Conservation (phyloP, 345 rosid species). For the Gossypium ekmanianum region DNA sequence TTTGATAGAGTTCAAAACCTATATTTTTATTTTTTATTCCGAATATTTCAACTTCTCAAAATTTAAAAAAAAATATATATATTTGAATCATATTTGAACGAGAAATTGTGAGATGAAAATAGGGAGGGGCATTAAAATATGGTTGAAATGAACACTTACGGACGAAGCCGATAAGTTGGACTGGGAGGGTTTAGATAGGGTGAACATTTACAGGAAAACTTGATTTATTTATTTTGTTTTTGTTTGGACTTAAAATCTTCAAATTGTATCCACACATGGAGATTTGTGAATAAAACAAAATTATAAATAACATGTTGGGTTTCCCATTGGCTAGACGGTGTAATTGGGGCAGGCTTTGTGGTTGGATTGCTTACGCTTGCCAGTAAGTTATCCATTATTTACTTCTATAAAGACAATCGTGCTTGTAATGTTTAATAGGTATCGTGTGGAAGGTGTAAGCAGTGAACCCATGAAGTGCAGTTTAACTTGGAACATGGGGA, state of each 20-base stretch:
- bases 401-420: too few species aligned
- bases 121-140: background rate
- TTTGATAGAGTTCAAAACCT: too few species aligned
- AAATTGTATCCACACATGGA: background rate
- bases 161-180: background rate
- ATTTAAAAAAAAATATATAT: background rate
- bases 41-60: background rate
- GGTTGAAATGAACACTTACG: background rate
- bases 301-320: background rate
- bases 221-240: background rate
- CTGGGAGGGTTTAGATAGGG: background rate
- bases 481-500: too few species aligned
- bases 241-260: background rate
- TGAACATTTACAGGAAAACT: background rate
- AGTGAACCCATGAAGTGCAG: too few species aligned
- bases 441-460: too few species aligned
- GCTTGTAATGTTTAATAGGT: too few species aligned
- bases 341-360: background rate
- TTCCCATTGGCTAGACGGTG: background rate
- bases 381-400: background rate
- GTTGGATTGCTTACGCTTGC: background rate
- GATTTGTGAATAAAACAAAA: background rate
- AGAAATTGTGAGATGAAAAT: background rate
- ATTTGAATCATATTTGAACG: background rate
- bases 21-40: too few species aligned